These are phyloP conservation scores for Pilaira anomala DNA, from an alignment of 192 early-diverging fungal genomes.

Conservation along the genomic window DNA sequence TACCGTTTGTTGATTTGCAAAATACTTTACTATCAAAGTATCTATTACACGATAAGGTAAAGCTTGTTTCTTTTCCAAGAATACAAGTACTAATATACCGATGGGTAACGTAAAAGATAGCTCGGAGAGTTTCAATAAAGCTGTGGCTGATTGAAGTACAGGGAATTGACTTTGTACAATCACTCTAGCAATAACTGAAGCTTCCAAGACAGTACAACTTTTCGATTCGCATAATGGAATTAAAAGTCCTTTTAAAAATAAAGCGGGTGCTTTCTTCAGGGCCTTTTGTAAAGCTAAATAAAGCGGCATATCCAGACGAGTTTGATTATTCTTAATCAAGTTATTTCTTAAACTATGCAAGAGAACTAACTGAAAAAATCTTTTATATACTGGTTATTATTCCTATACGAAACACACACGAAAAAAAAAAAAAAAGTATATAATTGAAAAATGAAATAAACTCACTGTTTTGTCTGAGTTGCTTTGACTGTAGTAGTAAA, in stretches of 20 bases:
- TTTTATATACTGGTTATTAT: neutral
- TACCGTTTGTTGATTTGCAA: neutral
- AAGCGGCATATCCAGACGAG: neutral
- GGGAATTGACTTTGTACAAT: neutral
- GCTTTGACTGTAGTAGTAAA: slow-evolving; percentile 2
- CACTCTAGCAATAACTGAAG: neutral
- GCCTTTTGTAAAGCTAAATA: neutral
- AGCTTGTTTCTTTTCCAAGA: slow-evolving; percentile 10
- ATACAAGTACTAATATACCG: slow-evolving; percentile 1
- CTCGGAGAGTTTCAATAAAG: neutral
- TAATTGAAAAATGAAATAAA: neutral
- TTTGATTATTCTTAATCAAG: neutral
- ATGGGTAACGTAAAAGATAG: neutral
- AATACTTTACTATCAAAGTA: neutral
- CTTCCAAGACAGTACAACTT: neutral
- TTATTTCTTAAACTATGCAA: neutral
- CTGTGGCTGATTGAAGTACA: neutral
- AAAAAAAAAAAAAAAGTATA: neutral
- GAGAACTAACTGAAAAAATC: slow-evolving; percentile 2
- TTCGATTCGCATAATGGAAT: slow-evolving; percentile 13
- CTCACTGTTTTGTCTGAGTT: slow-evolving; percentile 1
- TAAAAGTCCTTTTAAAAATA: slow-evolving; percentile 6
- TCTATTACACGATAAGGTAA: slow-evolving; percentile 12
- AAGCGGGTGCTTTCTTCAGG: neutral
- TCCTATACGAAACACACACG: no score